A percentile compares a stretch with the other conserved stretches of the same genome.
These are phyloP conservation scores for Gossypium arboreum DNA, from an alignment of 345 rosid species.

Conservation along the genomic window DNA sequence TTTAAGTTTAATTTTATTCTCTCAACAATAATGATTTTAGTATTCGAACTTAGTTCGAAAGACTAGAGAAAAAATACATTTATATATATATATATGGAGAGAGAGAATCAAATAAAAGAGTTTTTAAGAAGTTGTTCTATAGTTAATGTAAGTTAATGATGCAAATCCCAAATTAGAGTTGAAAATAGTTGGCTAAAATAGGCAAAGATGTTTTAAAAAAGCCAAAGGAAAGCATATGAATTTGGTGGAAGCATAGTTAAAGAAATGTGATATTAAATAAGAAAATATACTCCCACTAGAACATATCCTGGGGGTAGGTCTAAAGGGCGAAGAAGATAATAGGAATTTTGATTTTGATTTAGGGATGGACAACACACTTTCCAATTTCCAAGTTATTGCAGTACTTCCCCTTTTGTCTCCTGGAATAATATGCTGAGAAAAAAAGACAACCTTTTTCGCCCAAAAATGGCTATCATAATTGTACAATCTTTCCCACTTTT, in stretches of 20 bases:
- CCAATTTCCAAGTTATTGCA: slow-evolving; percentile 10
- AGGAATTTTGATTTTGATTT: not conserved
- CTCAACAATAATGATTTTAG: too few species aligned
- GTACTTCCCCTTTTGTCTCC: slow-evolving; percentile 23
- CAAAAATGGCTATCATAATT: slow-evolving; percentile 19
- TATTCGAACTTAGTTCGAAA: too few species aligned
- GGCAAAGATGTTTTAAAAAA: not conserved
- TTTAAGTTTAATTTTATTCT: too few species aligned
- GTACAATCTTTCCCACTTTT: slow-evolving; percentile 9
- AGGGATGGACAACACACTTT: slow-evolving; percentile 1
- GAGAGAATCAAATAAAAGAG: not conserved
- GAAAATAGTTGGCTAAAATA: not conserved
- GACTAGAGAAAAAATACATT: too few species aligned
- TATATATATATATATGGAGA: too few species aligned
- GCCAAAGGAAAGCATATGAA: not conserved
- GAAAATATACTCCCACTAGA: too few species aligned
- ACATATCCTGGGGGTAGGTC: not conserved
- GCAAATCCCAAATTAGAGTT: not conserved
- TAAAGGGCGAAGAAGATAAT: not conserved
- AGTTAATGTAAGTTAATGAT: not conserved
- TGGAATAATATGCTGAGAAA: not conserved
- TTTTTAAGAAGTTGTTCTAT: not conserved
- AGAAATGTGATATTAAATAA: not conserved
- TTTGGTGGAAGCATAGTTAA: not conserved
- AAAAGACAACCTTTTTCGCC: not conserved